Conservation (phyloP, 768 basidiomycete species). For the Boletus coccyginus region DNA sequence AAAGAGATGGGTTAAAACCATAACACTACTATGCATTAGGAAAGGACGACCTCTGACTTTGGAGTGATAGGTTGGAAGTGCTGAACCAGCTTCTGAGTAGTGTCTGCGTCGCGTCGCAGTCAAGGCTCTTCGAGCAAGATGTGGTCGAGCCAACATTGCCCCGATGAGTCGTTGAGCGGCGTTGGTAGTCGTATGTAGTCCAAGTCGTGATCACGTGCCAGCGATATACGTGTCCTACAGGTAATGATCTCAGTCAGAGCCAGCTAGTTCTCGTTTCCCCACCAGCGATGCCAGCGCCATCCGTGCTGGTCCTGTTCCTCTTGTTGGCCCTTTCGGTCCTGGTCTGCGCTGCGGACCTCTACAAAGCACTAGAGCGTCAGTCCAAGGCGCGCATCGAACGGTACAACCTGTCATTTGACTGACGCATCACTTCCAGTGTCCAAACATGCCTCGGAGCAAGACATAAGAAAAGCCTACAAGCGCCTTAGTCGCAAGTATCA, state of each 20-base stretch:
- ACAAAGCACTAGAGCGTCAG: conserved; percentile 81
- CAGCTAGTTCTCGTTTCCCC: background rate
- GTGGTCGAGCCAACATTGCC: conserved; percentile 19
- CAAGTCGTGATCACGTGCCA: conserved; percentile 24
- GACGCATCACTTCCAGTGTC: conserved; percentile 44
- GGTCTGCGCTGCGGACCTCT: conserved; percentile 64
- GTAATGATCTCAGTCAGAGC: background rate
- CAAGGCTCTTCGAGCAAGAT: background rate
- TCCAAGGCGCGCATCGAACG: conserved; percentile 34
- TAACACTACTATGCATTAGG: background rate
- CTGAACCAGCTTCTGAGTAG: conserved; percentile 17
- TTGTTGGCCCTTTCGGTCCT: conserved; percentile 29
- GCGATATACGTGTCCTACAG: conserved; percentile 28
- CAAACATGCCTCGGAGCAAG: conserved; percentile 78
- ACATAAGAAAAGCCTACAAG: conserved; percentile 92
- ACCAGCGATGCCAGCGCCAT: conserved; percentile 24
- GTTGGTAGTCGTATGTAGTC: background rate
- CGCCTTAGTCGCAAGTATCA: conserved; percentile 85
- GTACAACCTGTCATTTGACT: conserved; percentile 19
- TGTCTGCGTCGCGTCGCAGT: conserved; percentile 5
- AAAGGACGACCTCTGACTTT: conserved; percentile 40
- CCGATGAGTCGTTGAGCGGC: background rate
- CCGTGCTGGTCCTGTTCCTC: conserved; percentile 29
- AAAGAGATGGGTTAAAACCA: conserved; percentile 6
- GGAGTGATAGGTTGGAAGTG: conserved; percentile 24